Evolutionary conservation across 805 yeast species (phyloP).

Genomic region (Ogataea methylovora): DNA sequence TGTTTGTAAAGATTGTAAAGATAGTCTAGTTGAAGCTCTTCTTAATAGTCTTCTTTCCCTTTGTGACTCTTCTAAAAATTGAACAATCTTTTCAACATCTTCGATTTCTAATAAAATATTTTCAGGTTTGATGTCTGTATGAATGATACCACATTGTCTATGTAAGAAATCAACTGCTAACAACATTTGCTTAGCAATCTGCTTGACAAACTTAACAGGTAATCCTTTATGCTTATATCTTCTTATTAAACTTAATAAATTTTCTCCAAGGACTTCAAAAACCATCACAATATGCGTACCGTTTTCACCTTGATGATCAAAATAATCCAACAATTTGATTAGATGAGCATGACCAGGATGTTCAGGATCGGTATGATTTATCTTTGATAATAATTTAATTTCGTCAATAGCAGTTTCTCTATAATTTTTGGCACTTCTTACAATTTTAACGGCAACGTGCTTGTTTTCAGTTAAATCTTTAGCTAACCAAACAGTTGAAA

Average conservation of each 20-base stretch:
- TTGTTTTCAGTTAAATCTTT: slow-evolving; percentile 44
- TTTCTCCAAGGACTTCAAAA: slow-evolving; percentile 95
- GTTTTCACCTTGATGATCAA: slow-evolving; percentile 81
- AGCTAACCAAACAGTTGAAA: slow-evolving; percentile 93
- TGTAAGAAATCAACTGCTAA: slow-evolving; percentile 53
- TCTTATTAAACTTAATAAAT: slow-evolving; percentile 74
- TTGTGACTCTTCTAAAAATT: slow-evolving; percentile 32
- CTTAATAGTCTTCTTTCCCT: slow-evolving; percentile 26
- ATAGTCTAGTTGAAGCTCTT: slow-evolving; percentile 16
- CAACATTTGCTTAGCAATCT: slow-evolving; percentile 49
- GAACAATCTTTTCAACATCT: slow-evolving; percentile 44
- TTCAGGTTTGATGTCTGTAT: slow-evolving; percentile 74
- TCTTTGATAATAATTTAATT: slow-evolving; percentile 66
- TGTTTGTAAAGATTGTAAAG: not conserved
- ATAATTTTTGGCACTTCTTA: slow-evolving; percentile 83
- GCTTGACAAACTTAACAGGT: slow-evolving; percentile 49
- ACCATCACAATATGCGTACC: slow-evolving; percentile 96
- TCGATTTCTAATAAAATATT: slow-evolving; percentile 50
- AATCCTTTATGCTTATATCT: slow-evolving; percentile 48
- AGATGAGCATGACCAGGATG: slow-evolving; percentile 83
- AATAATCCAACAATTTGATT: slow-evolving; percentile 74
- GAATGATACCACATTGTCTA: slow-evolving; percentile 57
- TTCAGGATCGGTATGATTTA: slow-evolving; percentile 50
- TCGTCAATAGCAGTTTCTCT: slow-evolving; percentile 95
- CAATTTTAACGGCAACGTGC: slow-evolving; percentile 93